Base-by-base conservation (phyloP, 805 yeast species). In the Candida nonsorbophila region DNA sequence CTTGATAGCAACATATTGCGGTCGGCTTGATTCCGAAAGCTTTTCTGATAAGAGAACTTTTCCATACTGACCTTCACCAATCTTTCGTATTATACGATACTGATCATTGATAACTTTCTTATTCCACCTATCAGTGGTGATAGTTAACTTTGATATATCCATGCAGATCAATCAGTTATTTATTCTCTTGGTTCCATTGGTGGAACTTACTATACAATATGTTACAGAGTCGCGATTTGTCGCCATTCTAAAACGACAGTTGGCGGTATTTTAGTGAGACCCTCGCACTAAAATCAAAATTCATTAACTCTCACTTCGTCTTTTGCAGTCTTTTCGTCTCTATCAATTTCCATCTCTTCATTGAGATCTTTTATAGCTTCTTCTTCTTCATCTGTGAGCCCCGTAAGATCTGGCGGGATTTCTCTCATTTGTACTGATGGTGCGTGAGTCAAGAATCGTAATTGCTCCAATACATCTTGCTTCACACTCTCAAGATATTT, bases 391-490 rank as follows among this genome's bases (percentile, higher is more conserved):
- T 62, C 61, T 3, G 67, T 62, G 23, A 63, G 45, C 9, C 69
- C 69, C 6, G 63, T 44, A 13, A 65, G 42, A 35, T 65, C 69
- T 1, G 96, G 96, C 3, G 97, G 97, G 6, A 85, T 74, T 38
- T 84, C 90, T 37, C 72, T 79, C 94, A 88, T 86, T 41, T 84
- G 82, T 6, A 92, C 97, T 42, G 94, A 80, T 8, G 98, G 98
- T 0, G 97, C 97, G 28, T 88, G 88, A 44, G 84, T 84, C 33
- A 90, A 55, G 47, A 67, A 81, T 41, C 97, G 58, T 27, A 90
- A 62, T 50, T 84, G 86, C 55, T 90, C 96, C 44, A 88, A 53
- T 16, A 86, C 72, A 38, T 83, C 79, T 32, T 75, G 75, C 43
- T 77, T 72, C 20, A 90, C 76, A 46, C 81, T 76, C 42, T 92